Percentiles rank a stretch among this genome's conserved stretches.
phyloP scores from a whole-genome alignment of 495 filamentous ascomycete genomes.

The Aspergillus cavernicola region DNA sequence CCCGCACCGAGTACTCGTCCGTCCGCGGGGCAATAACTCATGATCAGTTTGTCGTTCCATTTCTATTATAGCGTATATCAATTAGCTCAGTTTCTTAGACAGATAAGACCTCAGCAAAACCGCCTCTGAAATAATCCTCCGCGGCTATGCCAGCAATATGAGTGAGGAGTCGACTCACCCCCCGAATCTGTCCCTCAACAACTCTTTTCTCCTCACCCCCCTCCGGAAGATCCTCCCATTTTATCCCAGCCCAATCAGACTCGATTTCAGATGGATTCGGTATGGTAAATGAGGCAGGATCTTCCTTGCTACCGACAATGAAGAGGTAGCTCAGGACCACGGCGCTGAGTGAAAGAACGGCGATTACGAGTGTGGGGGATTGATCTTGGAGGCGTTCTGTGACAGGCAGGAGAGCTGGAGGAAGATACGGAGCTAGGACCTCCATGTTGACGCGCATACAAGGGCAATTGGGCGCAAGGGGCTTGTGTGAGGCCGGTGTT shows the following conservation, averaged over 20 bases:
- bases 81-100: neutral
- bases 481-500: conserved; percentile 12
- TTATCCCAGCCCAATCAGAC: conserved; percentile 52
- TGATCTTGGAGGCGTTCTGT: conserved; percentile 21
- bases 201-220: conserved; percentile 39
- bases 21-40: conserved; percentile 84
- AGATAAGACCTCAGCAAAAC: neutral
- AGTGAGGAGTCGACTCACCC: too few species aligned
- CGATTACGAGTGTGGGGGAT: conserved; percentile 23
- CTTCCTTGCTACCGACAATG: conserved; percentile 36
- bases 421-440: conserved; percentile 23
- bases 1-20: conserved; percentile 72
- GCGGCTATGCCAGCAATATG: neutral
- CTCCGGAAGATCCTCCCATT: conserved; percentile 52
- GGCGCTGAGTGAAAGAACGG: conserved; percentile 32
- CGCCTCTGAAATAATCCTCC: too few species aligned
- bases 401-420: conserved; percentile 23
- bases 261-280: conserved; percentile 54
- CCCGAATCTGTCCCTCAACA: conserved; percentile 38
- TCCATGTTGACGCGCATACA: conserved; percentile 27
- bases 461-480: conserved; percentile 12
- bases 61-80: conserved; percentile 22
- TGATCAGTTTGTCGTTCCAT: conserved; percentile 42
- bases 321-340: conserved; percentile 38
- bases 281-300: conserved; percentile 54